Evolutionary conservation across 768 basidiomycete species (phyloP).

Genomic region (Suillus discolor): DNA sequence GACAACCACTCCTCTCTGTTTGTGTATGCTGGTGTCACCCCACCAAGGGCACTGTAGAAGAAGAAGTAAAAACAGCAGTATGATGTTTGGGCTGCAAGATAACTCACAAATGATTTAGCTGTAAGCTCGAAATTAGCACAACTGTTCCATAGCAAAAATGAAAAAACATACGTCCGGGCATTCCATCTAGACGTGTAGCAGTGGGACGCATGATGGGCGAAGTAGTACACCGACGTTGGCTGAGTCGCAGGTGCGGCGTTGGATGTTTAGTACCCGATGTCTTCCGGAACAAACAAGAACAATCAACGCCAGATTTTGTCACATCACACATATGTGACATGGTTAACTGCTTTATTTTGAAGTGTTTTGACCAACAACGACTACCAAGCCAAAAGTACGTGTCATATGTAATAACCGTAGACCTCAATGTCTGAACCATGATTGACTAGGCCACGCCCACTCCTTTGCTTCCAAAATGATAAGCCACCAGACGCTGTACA

Average conservation of each 20-base stretch:
- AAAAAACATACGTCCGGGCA: slow-evolving; percentile 76
- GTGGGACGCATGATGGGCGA: slow-evolving; percentile 46
- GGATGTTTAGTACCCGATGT: slow-evolving; percentile 23
- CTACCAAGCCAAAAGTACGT: slow-evolving; percentile 20
- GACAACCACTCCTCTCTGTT: slow-evolving; percentile 74
- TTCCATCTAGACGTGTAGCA: slow-evolving; percentile 65
- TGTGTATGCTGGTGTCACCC: slow-evolving; percentile 73
- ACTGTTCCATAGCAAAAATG: background rate
- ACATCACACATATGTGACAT: background rate
- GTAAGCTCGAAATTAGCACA: slow-evolving; percentile 12
- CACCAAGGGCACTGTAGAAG: slow-evolving; percentile 79
- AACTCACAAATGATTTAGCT: slow-evolving; percentile 85
- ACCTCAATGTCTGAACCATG: background rate
- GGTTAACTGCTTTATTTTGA: background rate
- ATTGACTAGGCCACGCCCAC: slow-evolving; percentile 5
- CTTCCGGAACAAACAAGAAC: slow-evolving; percentile 38
- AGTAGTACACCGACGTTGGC: slow-evolving; percentile 10
- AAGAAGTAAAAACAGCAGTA: background rate
- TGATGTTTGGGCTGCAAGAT: background rate
- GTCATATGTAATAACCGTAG: background rate
- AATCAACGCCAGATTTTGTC: slow-evolving; percentile 23
- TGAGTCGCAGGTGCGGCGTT: background rate
- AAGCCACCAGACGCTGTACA: slow-evolving; percentile 75
- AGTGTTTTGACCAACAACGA: slow-evolving; percentile 5
- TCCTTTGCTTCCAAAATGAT: slow-evolving; percentile 57